Base-by-base conservation (phyloP, 129 eudicot species). In the Oenanthe sinensis region DNA sequence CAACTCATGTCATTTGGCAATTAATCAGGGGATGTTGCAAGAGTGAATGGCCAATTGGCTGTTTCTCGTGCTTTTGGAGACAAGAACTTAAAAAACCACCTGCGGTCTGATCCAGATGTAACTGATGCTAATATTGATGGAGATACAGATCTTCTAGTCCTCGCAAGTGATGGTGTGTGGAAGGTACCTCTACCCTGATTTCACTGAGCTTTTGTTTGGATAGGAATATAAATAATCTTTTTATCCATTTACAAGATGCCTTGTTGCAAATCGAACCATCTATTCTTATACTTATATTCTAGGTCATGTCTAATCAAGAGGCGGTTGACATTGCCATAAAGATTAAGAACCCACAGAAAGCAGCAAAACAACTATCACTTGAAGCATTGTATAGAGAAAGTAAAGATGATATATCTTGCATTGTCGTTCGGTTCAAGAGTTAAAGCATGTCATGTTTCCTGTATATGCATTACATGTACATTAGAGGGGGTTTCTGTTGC, bases 21-120 rank as follows among this genome's bases (percentile, higher is more conserved):
- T 55, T 81, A 20, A 81, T 71, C 81, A 92, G 97, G 97, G 54
- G 97, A 92, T 75, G 97, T 92, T 65, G 96, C 97, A 37, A 73
- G 97, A 78, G 97, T 92, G 81, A 86, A 92, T 19, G 96, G 97
- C 30, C 97, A 92, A 54, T 86, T 92, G 58, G 97, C 97, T 11
- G 97, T 92, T 65, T 90, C 97, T 36, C 97, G 97, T 78, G 97
- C 97, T 78, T 92, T 92, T 50, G 97, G 97, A 77, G 96, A 92
- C 86, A 90, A 87, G 85, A 92, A 90, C 82, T 89, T 92, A 79
- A 92, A 92, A 81, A 60, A 75, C 20, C 97, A 92, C 85, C 77
- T 92, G n/a, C 87, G 96, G 5, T 90, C 85, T 11, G 97, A 92
- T 82, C 97, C 97, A 9, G 96, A 92, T 33, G 78, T 92, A 24